Conservation (phyloP, 2,329 filamentous ascomycete genomes). For the Colletotrichum paranaense region DNA sequence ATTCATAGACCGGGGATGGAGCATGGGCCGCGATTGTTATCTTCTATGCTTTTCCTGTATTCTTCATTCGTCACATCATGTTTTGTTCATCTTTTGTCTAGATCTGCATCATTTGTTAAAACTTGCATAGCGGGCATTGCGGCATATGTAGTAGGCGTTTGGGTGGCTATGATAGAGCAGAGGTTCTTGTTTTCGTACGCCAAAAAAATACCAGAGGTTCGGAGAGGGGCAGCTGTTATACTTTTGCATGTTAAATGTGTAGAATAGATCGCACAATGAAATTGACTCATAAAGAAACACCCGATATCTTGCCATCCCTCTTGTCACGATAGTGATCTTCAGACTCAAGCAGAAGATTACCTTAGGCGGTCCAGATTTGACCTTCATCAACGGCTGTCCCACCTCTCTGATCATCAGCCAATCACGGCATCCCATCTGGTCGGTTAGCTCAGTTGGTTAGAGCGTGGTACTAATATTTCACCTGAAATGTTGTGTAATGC, state of each 20-base stretch:
- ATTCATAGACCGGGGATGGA: constrained; percentile 50
- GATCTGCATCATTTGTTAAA: neutral
- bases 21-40: neutral
- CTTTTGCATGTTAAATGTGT: neutral
- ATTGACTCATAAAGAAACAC: neutral
- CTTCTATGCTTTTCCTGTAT: neutral
- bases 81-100: neutral
- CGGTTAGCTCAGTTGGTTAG: constrained; percentile 36
- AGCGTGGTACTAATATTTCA: constrained; percentile 36
- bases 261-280: neutral
- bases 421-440: neutral
- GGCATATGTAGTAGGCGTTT: neutral
- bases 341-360: too few species aligned
- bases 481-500: constrained; percentile 22
- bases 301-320: too few species aligned
- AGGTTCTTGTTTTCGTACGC: neutral
- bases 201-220: neutral
- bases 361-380: too few species aligned
- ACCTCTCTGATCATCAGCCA: neutral
- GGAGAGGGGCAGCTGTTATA: neutral
- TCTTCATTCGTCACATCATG: neutral
- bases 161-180: neutral
- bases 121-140: neutral
- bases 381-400: too few species aligned
- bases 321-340: too few species aligned